Base-by-base conservation (phyloP, 805 yeast species). In the Metschnikowia vanudenii region DNA sequence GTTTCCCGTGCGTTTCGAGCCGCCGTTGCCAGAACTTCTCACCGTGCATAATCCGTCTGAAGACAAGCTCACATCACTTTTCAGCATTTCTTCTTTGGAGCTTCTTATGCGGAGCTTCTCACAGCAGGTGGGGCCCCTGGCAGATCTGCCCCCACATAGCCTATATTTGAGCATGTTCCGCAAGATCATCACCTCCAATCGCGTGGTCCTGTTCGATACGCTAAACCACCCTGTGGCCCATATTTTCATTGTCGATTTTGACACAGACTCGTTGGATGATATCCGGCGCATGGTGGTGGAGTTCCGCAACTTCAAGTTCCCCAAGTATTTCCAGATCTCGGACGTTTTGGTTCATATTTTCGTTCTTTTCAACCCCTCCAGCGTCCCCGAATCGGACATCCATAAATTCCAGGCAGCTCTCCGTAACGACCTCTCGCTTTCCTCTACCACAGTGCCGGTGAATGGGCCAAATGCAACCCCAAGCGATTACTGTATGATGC, bases 161-260 rank as follows among this genome's bases (percentile, higher is more conserved):
- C 55, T 83, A 9, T 88, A 84, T 59, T 67, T 79, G 50, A 78
- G 76, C 42, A 74, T 81, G 52, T 74, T 85, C 53, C 74, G 82
- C 26, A 76, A 80, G 52, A 58, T 85, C 35, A 68, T 85, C 7
- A 75, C 88, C 3, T 73, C 85, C 11, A 75, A 79, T 12, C 74
- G 75, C 7, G 65, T 87, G 8, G 80, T 88, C 2, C 82, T 92
- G 1, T 88, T 87, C 60, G 97, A 92, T 63, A 83, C 89, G 4
- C 82, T 90, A 62, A 83, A 86, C 54, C 97, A 91, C 60, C 97
- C 97, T 0, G 78, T 89, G 1, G 76, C 88, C 2, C 85, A 90
- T 35, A 61, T 92, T 12, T 74, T 89, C 41, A 82, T 84, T 0
- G 71, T 89, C 3, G 79, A 88, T 18, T 73, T 49, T 42, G 61